Conservation (phyloP, 2,329 filamentous ascomycete genomes). For the Thelonectria olida region DNA sequence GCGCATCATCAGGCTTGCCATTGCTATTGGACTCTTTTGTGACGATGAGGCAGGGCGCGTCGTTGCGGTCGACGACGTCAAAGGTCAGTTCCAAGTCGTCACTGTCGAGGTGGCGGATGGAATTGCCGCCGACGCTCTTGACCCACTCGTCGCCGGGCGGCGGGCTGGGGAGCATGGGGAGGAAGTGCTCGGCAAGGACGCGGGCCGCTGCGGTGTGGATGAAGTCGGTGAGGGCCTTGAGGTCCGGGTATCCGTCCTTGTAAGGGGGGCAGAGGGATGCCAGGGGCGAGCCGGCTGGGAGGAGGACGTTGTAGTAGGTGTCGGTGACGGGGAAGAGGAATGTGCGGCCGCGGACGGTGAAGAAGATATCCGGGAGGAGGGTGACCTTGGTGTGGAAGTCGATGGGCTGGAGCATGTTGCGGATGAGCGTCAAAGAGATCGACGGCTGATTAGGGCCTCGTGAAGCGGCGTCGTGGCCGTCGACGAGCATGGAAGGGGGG, state of each 20-base stretch:
- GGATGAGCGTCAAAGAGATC: constrained; percentile 56
- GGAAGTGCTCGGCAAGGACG: constrained; percentile 49
- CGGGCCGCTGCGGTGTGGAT: constrained; percentile 54
- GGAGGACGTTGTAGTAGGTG: constrained; percentile 56
- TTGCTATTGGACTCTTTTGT: constrained; percentile 29
- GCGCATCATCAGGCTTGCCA: constrained; percentile 23
- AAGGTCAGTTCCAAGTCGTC: constrained; percentile 46
- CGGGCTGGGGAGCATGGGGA: constrained; percentile 34
- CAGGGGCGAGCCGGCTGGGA: constrained; percentile 49
- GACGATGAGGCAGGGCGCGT: constrained; percentile 33
- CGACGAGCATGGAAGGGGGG: constrained; percentile 41
- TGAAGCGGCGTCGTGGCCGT: constrained; percentile 35
- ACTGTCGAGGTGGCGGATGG: constrained; percentile 41
- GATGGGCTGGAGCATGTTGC: constrained; percentile 52
- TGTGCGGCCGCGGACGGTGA: constrained; percentile 57
- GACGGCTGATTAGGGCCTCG: constrained; percentile 49
- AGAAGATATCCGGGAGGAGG: constrained; percentile 53
- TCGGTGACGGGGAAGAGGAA: constrained; percentile 53
- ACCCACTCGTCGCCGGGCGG: constrained; percentile 36
- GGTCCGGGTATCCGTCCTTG: constrained; percentile 54
- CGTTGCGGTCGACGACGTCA: constrained; percentile 35
- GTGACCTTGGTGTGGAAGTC: constrained; percentile 54
- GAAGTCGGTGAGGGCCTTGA: constrained; percentile 56
- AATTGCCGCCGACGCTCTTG: constrained; percentile 44
- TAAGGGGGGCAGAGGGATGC: constrained; percentile 54